These are phyloP conservation scores for Candida ponderosae DNA, from an alignment of 805 yeast genomes.

Conservation along the genomic window DNA sequence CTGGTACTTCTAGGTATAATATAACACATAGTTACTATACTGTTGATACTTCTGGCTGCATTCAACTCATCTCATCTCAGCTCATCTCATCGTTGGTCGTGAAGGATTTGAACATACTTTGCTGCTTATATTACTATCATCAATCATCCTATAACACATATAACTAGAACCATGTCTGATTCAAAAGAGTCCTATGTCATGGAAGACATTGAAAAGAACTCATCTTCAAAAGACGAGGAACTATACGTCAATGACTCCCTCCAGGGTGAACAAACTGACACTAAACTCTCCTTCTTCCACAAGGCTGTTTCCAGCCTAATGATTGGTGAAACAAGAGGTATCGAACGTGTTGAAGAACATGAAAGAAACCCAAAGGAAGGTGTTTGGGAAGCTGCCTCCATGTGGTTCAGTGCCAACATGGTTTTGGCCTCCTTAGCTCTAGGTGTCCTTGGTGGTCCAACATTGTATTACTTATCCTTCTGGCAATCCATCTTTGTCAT, in stretches of 20 bases:
- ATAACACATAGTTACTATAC: too few relatives aligned
- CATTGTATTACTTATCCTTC: slow-evolving; percentile 61
- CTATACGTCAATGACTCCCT: neutral
- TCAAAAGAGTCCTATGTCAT: too few relatives aligned
- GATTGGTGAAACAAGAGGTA: slow-evolving; percentile 61
- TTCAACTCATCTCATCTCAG: too few relatives aligned
- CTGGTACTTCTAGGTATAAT: too few relatives aligned
- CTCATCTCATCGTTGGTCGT: too few relatives aligned
- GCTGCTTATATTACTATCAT: too few relatives aligned
- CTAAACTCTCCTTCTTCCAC: slow-evolving; percentile 16
- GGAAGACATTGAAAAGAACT: too few relatives aligned
- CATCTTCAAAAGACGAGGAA: too few relatives aligned
- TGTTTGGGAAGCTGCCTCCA: slow-evolving; percentile 62
- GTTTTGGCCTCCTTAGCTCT: slow-evolving; percentile 77
- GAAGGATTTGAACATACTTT: too few relatives aligned
- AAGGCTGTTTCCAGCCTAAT: slow-evolving; percentile 17
- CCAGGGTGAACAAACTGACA: slow-evolving; percentile 29
- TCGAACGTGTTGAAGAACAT: slow-evolving; percentile 73
- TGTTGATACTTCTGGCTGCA: too few relatives aligned
- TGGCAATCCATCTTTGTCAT: slow-evolving; percentile 63
- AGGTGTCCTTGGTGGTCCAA: slow-evolving; percentile 58
- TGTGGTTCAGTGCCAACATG: slow-evolving; percentile 90
- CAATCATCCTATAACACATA: too few relatives aligned
- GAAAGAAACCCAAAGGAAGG: slow-evolving; percentile 61
- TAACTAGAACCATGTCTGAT: too few relatives aligned